phyloP scores from a whole-genome alignment of 2,329 filamentous ascomycete genomes.

The Zasmidium angulare region DNA sequence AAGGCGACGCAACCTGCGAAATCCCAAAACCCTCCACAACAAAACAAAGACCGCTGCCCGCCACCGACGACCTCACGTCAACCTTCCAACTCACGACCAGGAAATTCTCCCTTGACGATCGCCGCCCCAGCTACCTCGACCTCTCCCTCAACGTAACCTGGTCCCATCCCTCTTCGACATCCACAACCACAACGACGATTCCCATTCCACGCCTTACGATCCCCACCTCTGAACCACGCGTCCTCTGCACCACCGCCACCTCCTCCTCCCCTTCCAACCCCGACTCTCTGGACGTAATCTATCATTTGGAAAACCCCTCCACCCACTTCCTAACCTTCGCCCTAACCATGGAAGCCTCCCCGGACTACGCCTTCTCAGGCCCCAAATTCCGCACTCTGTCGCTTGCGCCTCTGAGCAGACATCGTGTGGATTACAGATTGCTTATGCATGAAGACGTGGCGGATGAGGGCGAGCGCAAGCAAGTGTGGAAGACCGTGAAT shows the following conservation, averaged over 20 bases:
- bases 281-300: conserved; percentile 54
- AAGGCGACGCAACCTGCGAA: conserved; percentile 62
- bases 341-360: conserved; percentile 85
- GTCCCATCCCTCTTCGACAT: conserved; percentile 54
- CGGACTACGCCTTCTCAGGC: conserved; percentile 90
- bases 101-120: conserved; percentile 79
- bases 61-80: conserved; percentile 14
- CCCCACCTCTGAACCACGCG: conserved; percentile 80
- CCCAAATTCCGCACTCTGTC: conserved; percentile 78
- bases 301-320: conserved; percentile 89
- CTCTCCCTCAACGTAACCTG: conserved; percentile 74
- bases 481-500: conserved; percentile 67
- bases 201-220: conserved; percentile 78
- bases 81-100: conserved; percentile 61
- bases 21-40: conserved; percentile 21
- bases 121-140: conserved; percentile 71
- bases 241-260: conserved; percentile 57
- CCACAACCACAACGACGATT: conserved; percentile 55
- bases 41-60: conserved; percentile 15
- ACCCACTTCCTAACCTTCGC: conserved; percentile 94
- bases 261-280: conserved; percentile 30
- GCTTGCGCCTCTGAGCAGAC: conserved; percentile 76
- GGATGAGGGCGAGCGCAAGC: conserved; percentile 34
- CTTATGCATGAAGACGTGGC: conserved; percentile 55
- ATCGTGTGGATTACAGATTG: conserved; percentile 71